Conservation (phyloP, 2,329 filamentous ascomycete genomes). For the Dactylellina haptotyla region DNA sequence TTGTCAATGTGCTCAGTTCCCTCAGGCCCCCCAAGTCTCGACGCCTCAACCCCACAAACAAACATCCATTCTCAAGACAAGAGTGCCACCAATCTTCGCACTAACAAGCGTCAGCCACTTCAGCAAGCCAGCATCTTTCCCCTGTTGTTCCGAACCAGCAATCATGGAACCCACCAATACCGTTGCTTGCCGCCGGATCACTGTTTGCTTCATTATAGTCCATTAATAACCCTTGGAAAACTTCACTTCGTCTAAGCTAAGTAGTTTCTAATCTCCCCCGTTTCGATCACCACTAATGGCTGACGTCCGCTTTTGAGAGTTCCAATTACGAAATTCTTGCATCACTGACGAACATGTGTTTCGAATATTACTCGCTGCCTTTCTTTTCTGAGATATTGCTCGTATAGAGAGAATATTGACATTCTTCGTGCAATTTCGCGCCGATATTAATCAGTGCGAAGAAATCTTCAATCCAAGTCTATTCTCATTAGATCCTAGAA, state of each 20-base stretch:
- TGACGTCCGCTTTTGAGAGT: constrained; percentile 19
- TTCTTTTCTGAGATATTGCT: constrained; percentile 18
- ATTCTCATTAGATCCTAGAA: too few relatives aligned
- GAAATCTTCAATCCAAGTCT: too few relatives aligned
- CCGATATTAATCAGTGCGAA: not conserved
- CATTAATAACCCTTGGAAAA: not conserved
- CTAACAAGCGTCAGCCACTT: constrained; percentile 3
- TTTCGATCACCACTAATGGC: constrained; percentile 11
- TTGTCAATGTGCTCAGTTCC: constrained; percentile 31
- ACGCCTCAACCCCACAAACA: constrained; percentile 27
- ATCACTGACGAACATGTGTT: too few relatives aligned
- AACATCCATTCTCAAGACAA: constrained; percentile 35
- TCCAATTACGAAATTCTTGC: constrained; percentile 48
- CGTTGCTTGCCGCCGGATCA: constrained; percentile 2
- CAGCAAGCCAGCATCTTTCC: constrained; percentile 15
- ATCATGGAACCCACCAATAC: constrained; percentile 27
- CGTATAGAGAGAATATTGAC: constrained; percentile 36
- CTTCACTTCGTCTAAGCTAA: constrained; percentile 7
- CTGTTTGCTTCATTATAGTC: not conserved
- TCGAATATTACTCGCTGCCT: too few relatives aligned
- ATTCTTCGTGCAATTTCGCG: constrained; percentile 36
- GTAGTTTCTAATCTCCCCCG: too few relatives aligned
- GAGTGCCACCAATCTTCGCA: not conserved
- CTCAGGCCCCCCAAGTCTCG: constrained; percentile 29
- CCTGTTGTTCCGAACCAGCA: constrained; percentile 28